These are phyloP conservation scores for Hypoxylon sp. DNA, from an alignment of 2,329 filamentous ascomycete species.

Conservation along the genomic window DNA sequence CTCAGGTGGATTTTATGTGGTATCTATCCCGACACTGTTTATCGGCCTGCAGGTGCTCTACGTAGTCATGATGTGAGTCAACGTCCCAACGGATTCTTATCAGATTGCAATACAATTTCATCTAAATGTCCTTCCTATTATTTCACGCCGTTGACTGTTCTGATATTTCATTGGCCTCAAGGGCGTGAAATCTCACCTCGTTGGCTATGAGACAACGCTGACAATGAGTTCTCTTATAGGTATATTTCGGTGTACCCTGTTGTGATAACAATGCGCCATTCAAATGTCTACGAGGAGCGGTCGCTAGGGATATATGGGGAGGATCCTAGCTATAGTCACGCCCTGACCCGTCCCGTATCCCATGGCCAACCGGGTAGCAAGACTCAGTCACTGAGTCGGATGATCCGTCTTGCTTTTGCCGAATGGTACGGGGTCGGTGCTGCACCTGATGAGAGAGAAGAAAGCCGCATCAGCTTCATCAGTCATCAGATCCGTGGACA, in stretches of 20 bases:
- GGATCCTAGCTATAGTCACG: conserved; percentile 35
- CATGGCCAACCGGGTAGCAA: conserved; percentile 38
- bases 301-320: conserved; percentile 65
- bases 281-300: conserved; percentile 74
- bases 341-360: conserved; percentile 34
- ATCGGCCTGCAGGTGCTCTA: conserved; percentile 65
- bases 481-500: conserved; percentile 71
- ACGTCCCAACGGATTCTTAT: background rate
- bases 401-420: conserved; percentile 45
- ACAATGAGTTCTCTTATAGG: conserved; percentile 19
- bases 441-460: conserved; percentile 40
- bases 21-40: conserved; percentile 68
- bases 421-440: conserved; percentile 53
- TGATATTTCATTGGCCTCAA: background rate
- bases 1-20: conserved; percentile 76
- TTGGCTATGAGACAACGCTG: background rate
- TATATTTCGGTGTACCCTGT: conserved; percentile 65
- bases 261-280: conserved; percentile 67
- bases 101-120: background rate
- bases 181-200: background rate
- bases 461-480: conserved; percentile 65
- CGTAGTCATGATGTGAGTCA: conserved; percentile 63
- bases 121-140: background rate
- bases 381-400: conserved; percentile 39
- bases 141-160: background rate